Conservation (phyloP, 345 rosid species). For the Mercurialis annua region DNA sequence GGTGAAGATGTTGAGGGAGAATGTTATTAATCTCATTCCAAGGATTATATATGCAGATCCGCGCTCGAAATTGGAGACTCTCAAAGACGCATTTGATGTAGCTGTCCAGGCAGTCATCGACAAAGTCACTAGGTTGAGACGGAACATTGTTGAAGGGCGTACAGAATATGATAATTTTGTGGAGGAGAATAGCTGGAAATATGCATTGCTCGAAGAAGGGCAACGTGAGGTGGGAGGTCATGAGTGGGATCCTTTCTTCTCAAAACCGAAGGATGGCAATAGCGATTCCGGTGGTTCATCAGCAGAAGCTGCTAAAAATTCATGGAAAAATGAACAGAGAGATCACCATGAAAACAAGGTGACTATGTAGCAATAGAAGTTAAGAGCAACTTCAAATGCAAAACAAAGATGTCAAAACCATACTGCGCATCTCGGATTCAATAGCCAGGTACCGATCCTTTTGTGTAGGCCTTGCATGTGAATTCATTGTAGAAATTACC, state of each 20-base stretch:
- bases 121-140: slow-evolving; percentile 81
- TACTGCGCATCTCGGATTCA: neutral
- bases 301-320: slow-evolving; percentile 72
- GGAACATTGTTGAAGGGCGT: slow-evolving; percentile 60
- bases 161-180: slow-evolving; percentile 75
- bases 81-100: slow-evolving; percentile 77
- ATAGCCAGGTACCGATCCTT: slow-evolving; percentile 12
- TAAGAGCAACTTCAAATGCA: slow-evolving; percentile 4
- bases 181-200: slow-evolving; percentile 94
- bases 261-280: slow-evolving; percentile 62
- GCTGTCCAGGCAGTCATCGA: slow-evolving; percentile 70
- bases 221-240: slow-evolving; percentile 72
- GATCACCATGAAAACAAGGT: slow-evolving; percentile 33
- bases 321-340: slow-evolving; percentile 87
- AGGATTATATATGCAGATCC: slow-evolving; percentile 73
- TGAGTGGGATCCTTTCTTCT: slow-evolving; percentile 94
- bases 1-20: slow-evolving; percentile 70
- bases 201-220: slow-evolving; percentile 75
- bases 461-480: slow-evolving; percentile 8
- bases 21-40: slow-evolving; percentile 68
- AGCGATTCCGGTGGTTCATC: slow-evolving; percentile 47
- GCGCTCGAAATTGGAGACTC: slow-evolving; percentile 58
- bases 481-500: slow-evolving; percentile 17
- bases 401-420: slow-evolving; percentile 1
- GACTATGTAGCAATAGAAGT: slow-evolving; percentile 12